phyloP scores from a whole-genome alignment of 345 rosid genomes.

The Rhodamnia argentea region DNA sequence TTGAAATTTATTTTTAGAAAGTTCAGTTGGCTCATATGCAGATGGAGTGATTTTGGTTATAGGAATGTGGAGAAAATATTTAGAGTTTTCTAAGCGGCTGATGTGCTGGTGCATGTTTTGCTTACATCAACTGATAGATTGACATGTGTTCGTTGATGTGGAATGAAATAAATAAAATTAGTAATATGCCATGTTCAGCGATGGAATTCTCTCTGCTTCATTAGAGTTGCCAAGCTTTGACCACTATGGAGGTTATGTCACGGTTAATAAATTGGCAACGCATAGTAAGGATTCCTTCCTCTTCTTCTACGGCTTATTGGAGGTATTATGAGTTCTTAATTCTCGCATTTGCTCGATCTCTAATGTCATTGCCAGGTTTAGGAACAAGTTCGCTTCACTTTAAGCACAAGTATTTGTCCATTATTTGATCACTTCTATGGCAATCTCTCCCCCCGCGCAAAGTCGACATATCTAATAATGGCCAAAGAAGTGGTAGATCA shows the following conservation, averaged over 20 bases:
- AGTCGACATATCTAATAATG: background rate
- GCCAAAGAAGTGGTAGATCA: background rate
- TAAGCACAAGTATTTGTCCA: background rate
- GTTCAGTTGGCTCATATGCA: background rate
- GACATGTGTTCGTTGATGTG: no score
- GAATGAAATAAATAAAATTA: no score
- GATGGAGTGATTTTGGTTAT: background rate
- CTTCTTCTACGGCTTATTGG: conserved; percentile 13
- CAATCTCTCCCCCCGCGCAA: background rate
- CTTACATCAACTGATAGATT: background rate
- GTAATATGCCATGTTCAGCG: background rate
- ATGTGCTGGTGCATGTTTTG: background rate
- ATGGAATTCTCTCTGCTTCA: background rate
- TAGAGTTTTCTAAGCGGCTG: background rate
- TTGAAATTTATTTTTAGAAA: background rate
- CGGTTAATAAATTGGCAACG: background rate
- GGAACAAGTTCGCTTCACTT: background rate
- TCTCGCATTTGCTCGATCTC: background rate
- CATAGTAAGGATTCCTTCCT: background rate
- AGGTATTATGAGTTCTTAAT: background rate
- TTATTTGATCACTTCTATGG: background rate
- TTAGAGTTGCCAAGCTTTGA: background rate
- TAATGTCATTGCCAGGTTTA: background rate
- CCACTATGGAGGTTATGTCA: conserved; percentile 6
- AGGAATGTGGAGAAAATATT: background rate